Evolutionary conservation across 352 stramenopile species (phyloP).

Genomic region (Pythium myriotylum): DNA sequence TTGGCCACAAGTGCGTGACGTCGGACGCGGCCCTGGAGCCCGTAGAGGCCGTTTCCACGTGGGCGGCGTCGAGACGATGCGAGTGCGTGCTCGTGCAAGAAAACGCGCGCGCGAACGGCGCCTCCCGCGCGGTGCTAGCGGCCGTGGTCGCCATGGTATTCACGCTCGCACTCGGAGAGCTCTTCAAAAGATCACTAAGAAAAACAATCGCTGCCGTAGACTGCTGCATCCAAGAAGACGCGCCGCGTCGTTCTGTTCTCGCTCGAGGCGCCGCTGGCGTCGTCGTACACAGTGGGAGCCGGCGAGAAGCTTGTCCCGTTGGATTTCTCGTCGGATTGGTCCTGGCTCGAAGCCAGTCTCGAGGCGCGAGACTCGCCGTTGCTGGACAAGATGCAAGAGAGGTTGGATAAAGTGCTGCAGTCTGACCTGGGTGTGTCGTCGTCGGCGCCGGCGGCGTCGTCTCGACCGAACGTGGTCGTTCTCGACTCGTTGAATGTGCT

Average conservation of each 20-base stretch:
- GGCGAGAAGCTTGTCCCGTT: constrained; percentile 41
- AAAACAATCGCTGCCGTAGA: constrained; percentile 15
- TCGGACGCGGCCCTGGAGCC: constrained; percentile 32
- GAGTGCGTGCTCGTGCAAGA: constrained; percentile 73
- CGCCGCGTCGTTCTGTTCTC: constrained; percentile 7
- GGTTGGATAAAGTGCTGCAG: constrained; percentile 32
- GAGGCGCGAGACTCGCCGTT: constrained; percentile 12
- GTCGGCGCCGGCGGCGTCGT: constrained; percentile 6
- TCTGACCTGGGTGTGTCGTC: neutral
- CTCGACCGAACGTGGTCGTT: constrained; percentile 52
- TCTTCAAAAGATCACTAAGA: no score
- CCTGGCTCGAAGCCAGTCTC: constrained; percentile 23
- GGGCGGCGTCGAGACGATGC: constrained; percentile 35
- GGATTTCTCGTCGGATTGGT: constrained; percentile 46
- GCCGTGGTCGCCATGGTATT: constrained; percentile 47
- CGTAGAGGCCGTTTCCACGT: constrained; percentile 23
- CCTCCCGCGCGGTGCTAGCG: constrained; percentile 57
- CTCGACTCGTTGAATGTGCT: constrained; percentile 72
- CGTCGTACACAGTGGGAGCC: constrained; percentile 28
- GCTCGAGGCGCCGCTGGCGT: constrained; percentile 8
- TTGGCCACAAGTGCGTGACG: constrained; percentile 70
- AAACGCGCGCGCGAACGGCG: constrained; percentile 48
- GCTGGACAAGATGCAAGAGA: constrained; percentile 35
- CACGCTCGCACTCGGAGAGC: no score
- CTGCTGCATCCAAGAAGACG: constrained; percentile 22